Conservation (phyloP, 139 green algal genomes). For the Chlorella sp. region DNA sequence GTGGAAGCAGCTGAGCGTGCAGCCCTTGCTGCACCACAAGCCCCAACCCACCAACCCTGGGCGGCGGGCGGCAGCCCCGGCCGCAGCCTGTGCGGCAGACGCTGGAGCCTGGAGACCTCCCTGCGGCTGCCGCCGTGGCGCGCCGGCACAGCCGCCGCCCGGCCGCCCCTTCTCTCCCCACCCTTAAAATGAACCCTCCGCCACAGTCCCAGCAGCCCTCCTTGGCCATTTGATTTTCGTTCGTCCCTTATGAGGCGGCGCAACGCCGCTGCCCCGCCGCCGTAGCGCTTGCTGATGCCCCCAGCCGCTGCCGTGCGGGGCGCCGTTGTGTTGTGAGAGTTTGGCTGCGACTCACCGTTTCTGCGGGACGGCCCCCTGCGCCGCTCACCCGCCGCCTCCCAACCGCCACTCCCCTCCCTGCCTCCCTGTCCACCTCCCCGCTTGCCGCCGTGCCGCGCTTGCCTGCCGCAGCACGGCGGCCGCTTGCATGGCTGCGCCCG, state of each 20-base stretch:
- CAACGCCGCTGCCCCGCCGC: constrained; percentile 19
- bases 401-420: background rate
- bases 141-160: background rate
- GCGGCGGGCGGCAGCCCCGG: background rate
- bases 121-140: background rate
- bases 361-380: constrained; percentile 15
- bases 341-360: constrained; percentile 12
- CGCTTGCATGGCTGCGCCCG: too few relatives aligned
- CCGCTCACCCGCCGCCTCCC: constrained; percentile 11
- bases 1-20: background rate
- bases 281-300: background rate
- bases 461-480: too few relatives aligned
- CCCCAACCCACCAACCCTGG: background rate
- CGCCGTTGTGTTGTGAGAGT: constrained; percentile 22
- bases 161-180: background rate
- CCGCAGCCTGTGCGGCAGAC: background rate
- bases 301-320: background rate
- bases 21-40: background rate
- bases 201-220: background rate
- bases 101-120: background rate
- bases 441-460: too few relatives aligned
- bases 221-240: background rate
- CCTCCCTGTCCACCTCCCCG: too few relatives aligned
- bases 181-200: background rate
- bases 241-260: background rate